These are phyloP conservation scores for Saccharomycopsis hybrid DNA, from an alignment of 1,139 yeast species.

Conservation along the genomic window DNA sequence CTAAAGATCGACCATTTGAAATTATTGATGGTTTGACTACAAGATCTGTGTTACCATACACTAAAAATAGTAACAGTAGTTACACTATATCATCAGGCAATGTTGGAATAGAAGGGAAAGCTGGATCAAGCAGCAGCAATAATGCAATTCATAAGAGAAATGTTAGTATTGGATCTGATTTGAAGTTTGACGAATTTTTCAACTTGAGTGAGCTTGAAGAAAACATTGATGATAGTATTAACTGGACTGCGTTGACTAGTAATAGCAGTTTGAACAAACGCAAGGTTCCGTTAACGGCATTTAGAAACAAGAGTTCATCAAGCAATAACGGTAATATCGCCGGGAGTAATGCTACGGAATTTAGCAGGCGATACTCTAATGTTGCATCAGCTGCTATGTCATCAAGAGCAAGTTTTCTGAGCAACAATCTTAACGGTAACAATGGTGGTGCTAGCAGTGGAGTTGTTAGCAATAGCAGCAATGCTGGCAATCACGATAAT, in stretches of 20 bases:
- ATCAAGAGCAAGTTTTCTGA: neutral
- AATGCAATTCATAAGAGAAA: constrained; percentile 22
- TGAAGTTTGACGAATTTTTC: constrained; percentile 78
- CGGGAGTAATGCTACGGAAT: constrained; percentile 15
- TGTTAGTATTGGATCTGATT: constrained; percentile 42
- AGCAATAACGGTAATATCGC: too few species aligned
- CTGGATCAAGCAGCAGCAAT: constrained; percentile 13
- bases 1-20: constrained; percentile 73
- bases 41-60: constrained; percentile 53
- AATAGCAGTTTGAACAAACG: constrained; percentile 45
- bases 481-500: too few species aligned
- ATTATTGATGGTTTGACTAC: constrained; percentile 93
- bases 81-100: neutral
- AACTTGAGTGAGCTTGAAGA: constrained; percentile 87
- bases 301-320: constrained; percentile 66
- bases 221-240: constrained; percentile 45
- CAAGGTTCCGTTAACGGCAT: constrained; percentile 80
- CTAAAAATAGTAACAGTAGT: constrained; percentile 1
- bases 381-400: neutral
- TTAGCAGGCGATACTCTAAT: constrained; percentile 1
- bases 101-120: constrained; percentile 8
- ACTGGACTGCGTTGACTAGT: constrained; percentile 49
- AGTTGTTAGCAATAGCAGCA: too few species aligned
- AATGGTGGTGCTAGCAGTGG: neutral
- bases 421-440: neutral